Base-by-base conservation (phyloP, 768 basidiomycete species). In the Agaricus bisporus region DNA sequence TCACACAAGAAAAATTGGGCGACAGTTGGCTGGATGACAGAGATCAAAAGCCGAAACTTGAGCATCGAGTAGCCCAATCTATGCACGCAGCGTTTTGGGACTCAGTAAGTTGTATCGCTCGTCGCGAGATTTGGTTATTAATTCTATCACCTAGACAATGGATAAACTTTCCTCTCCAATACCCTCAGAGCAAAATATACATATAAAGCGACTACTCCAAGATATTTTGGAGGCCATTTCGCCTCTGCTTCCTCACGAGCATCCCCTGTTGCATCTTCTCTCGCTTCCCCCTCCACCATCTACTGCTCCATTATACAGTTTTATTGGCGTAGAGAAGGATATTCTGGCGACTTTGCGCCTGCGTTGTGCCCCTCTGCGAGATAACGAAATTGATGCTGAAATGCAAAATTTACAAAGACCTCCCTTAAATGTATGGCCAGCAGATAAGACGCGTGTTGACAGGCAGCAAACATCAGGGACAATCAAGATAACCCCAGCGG, bases 31-130 rank as follows among this genome's bases (percentile, higher is more conserved):
- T 65, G 28, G 56, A 26, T 55, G 53, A 11, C 56, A 59, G 11
- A 59, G 58, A 22, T 20, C 47, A 18, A 32, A 57, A 47, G 32
- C 10, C 54, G 20, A 45, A 57, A 3, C 39, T 59, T 4, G 50
- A 51, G 12, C 56, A 59, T 10, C 66, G 78, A 38, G 78, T 81
- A 11, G 74, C 76, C 54, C 72, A 75, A 54, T 79, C 80, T 5
- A 76, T 80, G 11, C 83, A 86, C 63, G 71, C 69, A 46, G 86
- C 83, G 4, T 90, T 90, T 63, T 90, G 87, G 87, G 80, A 82
- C 39, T 79, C 86, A 75, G 87, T 88, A 59, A 61, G 75, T 60
- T 32, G 7, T 43, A n/a, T 50, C 43, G 38, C 4, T 54, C 6
- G 58, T 44, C 10, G 47, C 45, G 10, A 53, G 41, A 10, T 48